Evolutionary conservation across 768 basidiomycete genomes (phyloP), one percentile per base, ranked within the genome.

Genomic region (Hypholoma fasciculare): DNA sequence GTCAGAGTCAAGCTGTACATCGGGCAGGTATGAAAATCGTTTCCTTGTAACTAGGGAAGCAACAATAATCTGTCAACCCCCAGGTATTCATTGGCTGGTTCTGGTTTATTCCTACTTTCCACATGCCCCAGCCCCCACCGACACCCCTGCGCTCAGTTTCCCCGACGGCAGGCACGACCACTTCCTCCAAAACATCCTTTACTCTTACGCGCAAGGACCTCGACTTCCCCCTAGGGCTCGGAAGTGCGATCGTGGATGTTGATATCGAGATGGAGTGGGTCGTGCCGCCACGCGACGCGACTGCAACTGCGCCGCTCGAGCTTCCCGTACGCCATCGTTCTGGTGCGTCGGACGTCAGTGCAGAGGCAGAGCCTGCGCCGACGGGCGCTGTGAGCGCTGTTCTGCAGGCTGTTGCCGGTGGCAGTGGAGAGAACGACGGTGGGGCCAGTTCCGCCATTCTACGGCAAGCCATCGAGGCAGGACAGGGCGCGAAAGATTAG

Each of bases 41-140:
- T 54, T 27, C 16, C 14, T 42, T 13, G 38, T 17, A 16, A 48
- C 27, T 40, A 56, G 36, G 61, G 17, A 17, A 54, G 57, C 23
- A 56, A 14, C 19, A 55, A 44, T 38, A 19, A 23, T 14, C 55
- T 11, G 37, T 23, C 67, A 16, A 49, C 8, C 1, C 27, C 19
- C 40, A 92, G 81, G 78, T 93, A 0, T 85, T 88, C 64, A 84
- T 95, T 69, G 87, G 89, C 34, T 95, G 93, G 93, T 68, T 87
- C 50, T 94, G 93, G 93, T 80, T 94, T 67, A 84, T 95, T 58
- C 93, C 93, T 0, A 78, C 85, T 0, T 94, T 94, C 74, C 90
- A 94, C 67, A 83, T 93, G 76, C 76, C 82, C 1, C 78, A 82
- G 44, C 76, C 81, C 38, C 75, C 78, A 4, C 67, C 72, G 2